These are phyloP conservation scores for Alternaria novae-zelandiae DNA, from an alignment of 2,329 filamentous ascomycete genomes.

Conservation along the genomic window DNA sequence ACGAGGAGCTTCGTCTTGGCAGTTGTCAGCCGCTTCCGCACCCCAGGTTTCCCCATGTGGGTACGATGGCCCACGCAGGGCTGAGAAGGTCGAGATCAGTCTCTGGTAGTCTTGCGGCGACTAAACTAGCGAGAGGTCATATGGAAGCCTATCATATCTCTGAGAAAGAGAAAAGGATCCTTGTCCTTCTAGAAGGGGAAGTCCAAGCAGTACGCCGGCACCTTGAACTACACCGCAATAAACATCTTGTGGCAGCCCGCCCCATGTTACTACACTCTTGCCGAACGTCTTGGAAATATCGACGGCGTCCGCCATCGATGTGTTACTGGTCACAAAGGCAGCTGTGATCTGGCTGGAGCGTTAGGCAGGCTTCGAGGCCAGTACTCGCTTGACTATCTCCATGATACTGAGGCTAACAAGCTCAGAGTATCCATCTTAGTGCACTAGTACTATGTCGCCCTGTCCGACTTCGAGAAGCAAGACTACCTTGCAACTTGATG, in stretches of 20 bases:
- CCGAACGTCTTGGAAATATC: slow-evolving; percentile 34
- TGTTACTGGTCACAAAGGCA: slow-evolving; percentile 5
- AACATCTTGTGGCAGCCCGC: background rate
- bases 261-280: slow-evolving; percentile 8
- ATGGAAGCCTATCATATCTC: slow-evolving; percentile 7
- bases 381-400: background rate
- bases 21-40: slow-evolving; percentile 15
- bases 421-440: background rate
- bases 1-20: slow-evolving; percentile 4
- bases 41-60: background rate
- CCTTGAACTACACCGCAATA: background rate
- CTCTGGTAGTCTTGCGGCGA: background rate
- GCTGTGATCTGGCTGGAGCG: background rate
- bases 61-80: background rate
- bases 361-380: slow-evolving; percentile 14
- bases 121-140: slow-evolving; percentile 1
- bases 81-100: slow-evolving; percentile 14
- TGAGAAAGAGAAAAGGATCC: background rate
- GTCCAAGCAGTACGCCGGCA: background rate
- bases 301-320: slow-evolving; percentile 20
- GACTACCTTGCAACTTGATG: background rate
- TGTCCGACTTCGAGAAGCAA: background rate
- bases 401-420: background rate
- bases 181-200: slow-evolving; percentile 1
- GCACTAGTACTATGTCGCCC: background rate